These are phyloP conservation scores for Magnusiomyces paraingens DNA, from an alignment of 1,139 yeast genomes.

Conservation along the genomic window DNA sequence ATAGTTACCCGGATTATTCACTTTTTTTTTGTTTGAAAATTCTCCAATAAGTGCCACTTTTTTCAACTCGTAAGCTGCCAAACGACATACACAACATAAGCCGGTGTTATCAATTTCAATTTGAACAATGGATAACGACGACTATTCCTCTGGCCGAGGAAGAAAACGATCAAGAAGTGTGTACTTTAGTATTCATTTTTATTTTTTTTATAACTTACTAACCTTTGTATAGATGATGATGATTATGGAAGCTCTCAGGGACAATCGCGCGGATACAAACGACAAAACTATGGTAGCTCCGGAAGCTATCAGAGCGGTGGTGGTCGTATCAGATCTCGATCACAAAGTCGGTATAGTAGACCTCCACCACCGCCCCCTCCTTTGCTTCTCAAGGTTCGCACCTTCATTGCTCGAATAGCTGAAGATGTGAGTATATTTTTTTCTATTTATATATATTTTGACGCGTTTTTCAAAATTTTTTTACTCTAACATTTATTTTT, in stretches of 20 bases:
- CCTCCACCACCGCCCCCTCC: slow-evolving; percentile 11
- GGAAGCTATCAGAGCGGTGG: neutral
- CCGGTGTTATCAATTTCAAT: too few relatives aligned
- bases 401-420: slow-evolving; percentile 27
- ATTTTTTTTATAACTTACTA: neutral
- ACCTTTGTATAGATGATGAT: neutral
- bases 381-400: slow-evolving; percentile 9
- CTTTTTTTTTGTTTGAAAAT: too few relatives aligned
- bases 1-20: too few relatives aligned
- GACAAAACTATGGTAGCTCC: neutral
- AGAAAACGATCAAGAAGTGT: too few relatives aligned
- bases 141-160: too few relatives aligned
- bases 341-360: neutral
- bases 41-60: too few relatives aligned
- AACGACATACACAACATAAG: too few relatives aligned
- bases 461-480: neutral
- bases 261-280: neutral
- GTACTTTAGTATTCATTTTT: too few relatives aligned
- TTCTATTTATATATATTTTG: too few relatives aligned
- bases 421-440: slow-evolving; percentile 23
- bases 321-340: neutral
- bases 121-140: too few relatives aligned
- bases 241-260: neutral
- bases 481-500: neutral
- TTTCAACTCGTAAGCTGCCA: too few relatives aligned